Evolutionary conservation across 805 yeast genomes (phyloP).

Genomic region (Lachancea quebecensis): DNA sequence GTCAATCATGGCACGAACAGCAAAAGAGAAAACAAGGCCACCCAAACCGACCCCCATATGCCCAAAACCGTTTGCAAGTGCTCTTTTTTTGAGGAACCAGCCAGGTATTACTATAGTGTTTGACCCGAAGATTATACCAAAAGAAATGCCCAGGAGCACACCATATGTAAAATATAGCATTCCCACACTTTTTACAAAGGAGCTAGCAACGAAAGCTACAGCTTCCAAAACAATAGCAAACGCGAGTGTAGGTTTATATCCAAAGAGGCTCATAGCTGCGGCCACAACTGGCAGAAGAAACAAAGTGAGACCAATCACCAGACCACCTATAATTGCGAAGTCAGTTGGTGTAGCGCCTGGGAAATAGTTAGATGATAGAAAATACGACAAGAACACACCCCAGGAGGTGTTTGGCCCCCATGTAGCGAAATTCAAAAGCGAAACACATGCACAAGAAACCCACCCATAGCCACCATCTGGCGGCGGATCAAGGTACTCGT

Average conservation of each 20-base stretch:
- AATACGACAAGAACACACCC: conserved; percentile 56
- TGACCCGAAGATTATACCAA: conserved; percentile 53
- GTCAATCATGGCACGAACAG: conserved; percentile 38
- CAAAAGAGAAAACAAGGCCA: conserved; percentile 39
- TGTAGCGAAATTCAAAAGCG: conserved; percentile 47
- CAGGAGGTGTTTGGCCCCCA: conserved; percentile 71
- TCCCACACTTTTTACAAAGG: conserved; percentile 53
- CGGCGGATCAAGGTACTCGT: conserved; percentile 29
- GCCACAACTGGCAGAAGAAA: conserved; percentile 53
- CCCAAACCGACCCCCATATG: conserved; percentile 48
- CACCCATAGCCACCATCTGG: conserved; percentile 70
- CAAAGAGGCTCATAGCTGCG: conserved; percentile 42
- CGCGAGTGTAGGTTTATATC: conserved; percentile 41
- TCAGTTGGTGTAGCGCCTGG: conserved; percentile 50
- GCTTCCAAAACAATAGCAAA: conserved; percentile 49
- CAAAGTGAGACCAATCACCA: conserved; percentile 51
- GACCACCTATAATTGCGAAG: conserved; percentile 62
- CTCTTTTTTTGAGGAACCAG: conserved; percentile 62
- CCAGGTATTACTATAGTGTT: conserved; percentile 55
- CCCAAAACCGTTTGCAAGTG: conserved; percentile 45
- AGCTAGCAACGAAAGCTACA: conserved; percentile 51
- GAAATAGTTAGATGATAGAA: conserved; percentile 43
- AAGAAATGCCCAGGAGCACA: conserved; percentile 46
- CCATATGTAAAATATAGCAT: conserved; percentile 65
- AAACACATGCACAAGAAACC: conserved; percentile 49